phyloP scores from a whole-genome alignment of 345 rosid species.

The Brassica rapa region DNA sequence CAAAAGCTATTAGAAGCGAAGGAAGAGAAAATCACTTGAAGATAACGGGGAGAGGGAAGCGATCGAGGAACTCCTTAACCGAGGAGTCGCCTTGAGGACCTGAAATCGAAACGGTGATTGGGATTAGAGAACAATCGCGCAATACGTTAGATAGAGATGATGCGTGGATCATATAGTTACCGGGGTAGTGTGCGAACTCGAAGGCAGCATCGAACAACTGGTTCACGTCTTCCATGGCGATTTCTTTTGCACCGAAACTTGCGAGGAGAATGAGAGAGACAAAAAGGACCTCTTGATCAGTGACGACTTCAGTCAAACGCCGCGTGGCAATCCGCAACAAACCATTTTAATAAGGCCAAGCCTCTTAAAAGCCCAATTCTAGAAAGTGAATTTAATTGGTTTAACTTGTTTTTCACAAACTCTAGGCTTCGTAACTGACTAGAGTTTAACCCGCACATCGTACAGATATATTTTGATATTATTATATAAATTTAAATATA shows the following conservation, averaged over 20 bases:
- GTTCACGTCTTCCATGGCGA: conserved; percentile 56
- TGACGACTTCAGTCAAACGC: neutral
- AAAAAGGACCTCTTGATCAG: conserved; percentile 3
- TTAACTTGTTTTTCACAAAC: too few species aligned
- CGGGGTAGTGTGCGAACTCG: conserved; percentile 74
- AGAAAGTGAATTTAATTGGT: too few species aligned
- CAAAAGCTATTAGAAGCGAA: neutral
- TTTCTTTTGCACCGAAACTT: neutral
- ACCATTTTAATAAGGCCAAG: neutral
- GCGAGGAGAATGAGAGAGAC: neutral
- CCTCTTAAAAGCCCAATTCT: conserved; percentile 2
- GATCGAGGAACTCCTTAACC: conserved; percentile 68
- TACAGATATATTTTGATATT: too few species aligned
- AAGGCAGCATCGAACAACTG: conserved; percentile 70
- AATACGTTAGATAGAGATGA: neutral
- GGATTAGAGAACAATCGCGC: neutral
- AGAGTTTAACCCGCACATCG: too few species aligned
- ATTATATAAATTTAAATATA: too few species aligned
- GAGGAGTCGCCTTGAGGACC: conserved; percentile 68
- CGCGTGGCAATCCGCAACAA: conserved; percentile 8
- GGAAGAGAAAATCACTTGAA: conserved; percentile 49
- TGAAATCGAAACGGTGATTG: conserved; percentile 33
- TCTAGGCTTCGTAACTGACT: too few species aligned
- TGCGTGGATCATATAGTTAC: conserved; percentile 27
- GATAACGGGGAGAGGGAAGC: conserved; percentile 76